Evolutionary conservation across 2,329 filamentous ascomycete species (phyloP).

Genomic region (Furcasterigmium sp.): DNA sequence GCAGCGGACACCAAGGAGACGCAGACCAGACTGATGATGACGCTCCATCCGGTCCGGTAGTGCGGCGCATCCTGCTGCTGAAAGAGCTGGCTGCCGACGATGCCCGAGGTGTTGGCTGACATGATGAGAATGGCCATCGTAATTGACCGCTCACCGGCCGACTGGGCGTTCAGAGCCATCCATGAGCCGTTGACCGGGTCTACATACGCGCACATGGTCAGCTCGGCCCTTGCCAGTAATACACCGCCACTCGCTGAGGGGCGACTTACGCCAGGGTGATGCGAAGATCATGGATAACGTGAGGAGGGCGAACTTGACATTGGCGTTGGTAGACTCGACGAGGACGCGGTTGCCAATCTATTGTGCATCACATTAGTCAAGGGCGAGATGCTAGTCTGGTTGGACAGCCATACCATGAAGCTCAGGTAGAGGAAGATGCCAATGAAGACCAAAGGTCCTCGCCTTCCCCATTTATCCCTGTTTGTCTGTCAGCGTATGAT

Average conservation of each 20-base stretch:
- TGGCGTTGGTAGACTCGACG: slow-evolving; percentile 15
- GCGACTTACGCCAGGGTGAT: slow-evolving; percentile 19
- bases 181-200: slow-evolving; percentile 21
- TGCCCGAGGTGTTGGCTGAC: slow-evolving; percentile 20
- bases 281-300: slow-evolving; percentile 16
- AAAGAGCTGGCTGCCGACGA: slow-evolving; percentile 21
- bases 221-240: no score
- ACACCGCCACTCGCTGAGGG: no score
- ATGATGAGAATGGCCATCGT: slow-evolving; percentile 25
- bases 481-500: slow-evolving; percentile 4
- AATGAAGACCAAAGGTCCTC: slow-evolving; percentile 21
- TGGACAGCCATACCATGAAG: slow-evolving; percentile 15
- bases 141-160: slow-evolving; percentile 20
- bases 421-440: slow-evolving; percentile 20
- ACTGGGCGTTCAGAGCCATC: slow-evolving; percentile 19
- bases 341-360: slow-evolving; percentile 22
- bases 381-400: background rate
- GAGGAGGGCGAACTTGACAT: slow-evolving; percentile 20
- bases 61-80: slow-evolving; percentile 18
- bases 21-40: slow-evolving; percentile 13
- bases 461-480: slow-evolving; percentile 14
- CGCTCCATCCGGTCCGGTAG: slow-evolving; percentile 19
- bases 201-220: background rate
- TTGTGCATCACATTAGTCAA: background rate
- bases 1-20: background rate